These are phyloP conservation scores for Viola pubescens DNA, from an alignment of 441 rosid genomes.

Conservation along the genomic window DNA sequence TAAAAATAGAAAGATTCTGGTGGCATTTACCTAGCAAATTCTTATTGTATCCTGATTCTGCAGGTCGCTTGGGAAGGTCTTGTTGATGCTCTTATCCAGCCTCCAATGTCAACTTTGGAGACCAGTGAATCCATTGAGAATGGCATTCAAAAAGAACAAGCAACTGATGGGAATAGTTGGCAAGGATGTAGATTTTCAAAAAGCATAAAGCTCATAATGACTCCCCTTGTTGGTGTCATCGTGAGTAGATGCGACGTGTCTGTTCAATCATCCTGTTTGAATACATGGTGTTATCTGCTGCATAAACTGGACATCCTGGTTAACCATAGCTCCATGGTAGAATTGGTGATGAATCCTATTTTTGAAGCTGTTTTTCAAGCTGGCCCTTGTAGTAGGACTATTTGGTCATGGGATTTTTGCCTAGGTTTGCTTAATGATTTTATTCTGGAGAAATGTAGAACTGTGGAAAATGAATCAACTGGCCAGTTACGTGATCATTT, in stretches of 20 bases:
- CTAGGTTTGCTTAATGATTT: constrained; percentile 38
- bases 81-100: constrained; percentile 37
- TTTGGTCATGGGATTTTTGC: constrained; percentile 39
- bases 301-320: constrained; percentile 39
- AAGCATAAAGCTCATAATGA: constrained; percentile 48
- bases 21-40: background rate
- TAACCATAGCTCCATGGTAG: constrained; percentile 26
- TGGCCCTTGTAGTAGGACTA: constrained; percentile 25
- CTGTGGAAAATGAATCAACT: constrained; percentile 15
- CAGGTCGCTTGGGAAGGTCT: constrained; percentile 62
- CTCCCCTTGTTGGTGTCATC: constrained; percentile 36
- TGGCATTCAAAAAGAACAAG: constrained; percentile 14
- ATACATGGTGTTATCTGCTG: constrained; percentile 49
- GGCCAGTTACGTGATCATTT: constrained; percentile 18
- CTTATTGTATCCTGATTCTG: constrained; percentile 14
- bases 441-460: constrained; percentile 26
- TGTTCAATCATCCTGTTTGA: constrained; percentile 42
- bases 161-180: constrained; percentile 14
- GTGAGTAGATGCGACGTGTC: constrained; percentile 34
- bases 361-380: constrained; percentile 34
- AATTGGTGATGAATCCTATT: constrained; percentile 35
- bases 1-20: too few relatives aligned
- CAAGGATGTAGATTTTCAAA: constrained; percentile 27
- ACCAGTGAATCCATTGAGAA: constrained; percentile 15
- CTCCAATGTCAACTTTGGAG: constrained; percentile 15